Evolutionary conservation across 495 filamentous ascomycete genomes (phyloP), one percentile per base, ranked within the genome.

Genomic region (Aspergillus coremiiformis): DNA sequence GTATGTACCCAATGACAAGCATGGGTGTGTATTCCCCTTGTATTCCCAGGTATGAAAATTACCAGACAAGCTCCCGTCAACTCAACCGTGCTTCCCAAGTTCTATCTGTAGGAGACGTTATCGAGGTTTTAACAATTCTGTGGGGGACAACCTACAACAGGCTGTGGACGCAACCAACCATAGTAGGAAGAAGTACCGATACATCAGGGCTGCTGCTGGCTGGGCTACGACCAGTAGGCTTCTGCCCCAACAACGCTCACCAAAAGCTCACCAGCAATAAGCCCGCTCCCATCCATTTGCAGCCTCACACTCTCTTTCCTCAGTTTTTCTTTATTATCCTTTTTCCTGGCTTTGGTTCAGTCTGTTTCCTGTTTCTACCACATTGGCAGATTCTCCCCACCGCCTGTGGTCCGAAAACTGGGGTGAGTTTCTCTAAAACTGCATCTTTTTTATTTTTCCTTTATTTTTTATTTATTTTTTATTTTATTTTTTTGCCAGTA

Each of bases 181-280:
- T 14, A 35, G 32, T 15, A 14, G 32, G 14, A 35, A 35, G 11
- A 35, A 12, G 32, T 35, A 15, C 7, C 20, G 21, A 29, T n/a
- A n/a, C n/a, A 23, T 12, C 17, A 21, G 41, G n/a, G n/a, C n/a
- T n/a, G 17, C 20, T 23, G 43, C 39, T 21, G 39, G 19, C 19
- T 26, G 23, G 48, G 44, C 35, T 35, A 32, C 44, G 32, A 41
- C 46, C 21, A 42, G 32, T 49, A 50, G 35, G 43, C 29, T 49
- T 51, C 39, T 50, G 41, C 39, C 55, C 47, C 49, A 54, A 52
- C 55, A 55, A 58, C 59, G 47, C 55, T 54, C 57, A 55, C 45
- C 60, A 14, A 58, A 63, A 57, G 59, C 47, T 54, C 29, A 47
- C 29, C 49, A 56, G 47, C 26, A 44, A 39, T 24, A 41, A 56